Percentiles rank a stretch among this genome's conserved stretches.
Conservation (phyloP, 2,329 filamentous ascomycete genomes). For the Aureobasidium sp. region DNA sequence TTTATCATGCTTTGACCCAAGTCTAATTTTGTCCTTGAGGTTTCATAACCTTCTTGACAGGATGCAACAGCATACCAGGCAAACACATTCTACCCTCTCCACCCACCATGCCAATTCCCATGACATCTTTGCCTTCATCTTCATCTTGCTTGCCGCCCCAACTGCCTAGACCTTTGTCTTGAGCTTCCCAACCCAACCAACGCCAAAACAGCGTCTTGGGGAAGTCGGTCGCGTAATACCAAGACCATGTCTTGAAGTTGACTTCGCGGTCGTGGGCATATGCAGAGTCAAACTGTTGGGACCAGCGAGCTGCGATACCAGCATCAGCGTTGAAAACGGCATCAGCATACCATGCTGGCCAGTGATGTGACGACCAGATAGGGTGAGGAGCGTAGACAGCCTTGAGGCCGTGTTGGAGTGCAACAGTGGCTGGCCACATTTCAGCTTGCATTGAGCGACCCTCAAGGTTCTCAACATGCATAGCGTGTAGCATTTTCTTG, state of each 20-base stretch:
- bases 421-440: slow-evolving; percentile 93
- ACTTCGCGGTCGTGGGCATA: slow-evolving; percentile 78
- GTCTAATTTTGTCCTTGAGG: slow-evolving; percentile 6
- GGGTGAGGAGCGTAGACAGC: slow-evolving; percentile 93
- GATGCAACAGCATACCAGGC: slow-evolving; percentile 90
- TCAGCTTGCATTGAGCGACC: slow-evolving; percentile 95
- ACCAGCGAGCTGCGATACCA: slow-evolving; percentile 61
- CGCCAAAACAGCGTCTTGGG: slow-evolving; percentile 82
- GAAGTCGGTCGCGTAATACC: slow-evolving; percentile 93
- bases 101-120: slow-evolving; percentile 57
- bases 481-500: slow-evolving; percentile 79
- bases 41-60: slow-evolving; percentile 66
- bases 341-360: slow-evolving; percentile 83
- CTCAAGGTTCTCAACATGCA: slow-evolving; percentile 91
- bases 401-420: slow-evolving; percentile 93
- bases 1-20: not conserved
- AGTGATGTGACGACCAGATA: slow-evolving; percentile 86
- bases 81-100: slow-evolving; percentile 82
- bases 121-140: slow-evolving; percentile 21
- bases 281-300: slow-evolving; percentile 44
- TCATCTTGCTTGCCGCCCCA: slow-evolving; percentile 40
- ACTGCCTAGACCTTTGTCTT: slow-evolving; percentile 80
- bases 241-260: slow-evolving; percentile 87
- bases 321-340: slow-evolving; percentile 77
- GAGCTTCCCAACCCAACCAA: slow-evolving; percentile 86